Percentiles rank a stretch among this genome's conserved stretches.
phyloP scores from a whole-genome alignment of 2,329 filamentous ascomycete species.

The Fusarium veterinarium region DNA sequence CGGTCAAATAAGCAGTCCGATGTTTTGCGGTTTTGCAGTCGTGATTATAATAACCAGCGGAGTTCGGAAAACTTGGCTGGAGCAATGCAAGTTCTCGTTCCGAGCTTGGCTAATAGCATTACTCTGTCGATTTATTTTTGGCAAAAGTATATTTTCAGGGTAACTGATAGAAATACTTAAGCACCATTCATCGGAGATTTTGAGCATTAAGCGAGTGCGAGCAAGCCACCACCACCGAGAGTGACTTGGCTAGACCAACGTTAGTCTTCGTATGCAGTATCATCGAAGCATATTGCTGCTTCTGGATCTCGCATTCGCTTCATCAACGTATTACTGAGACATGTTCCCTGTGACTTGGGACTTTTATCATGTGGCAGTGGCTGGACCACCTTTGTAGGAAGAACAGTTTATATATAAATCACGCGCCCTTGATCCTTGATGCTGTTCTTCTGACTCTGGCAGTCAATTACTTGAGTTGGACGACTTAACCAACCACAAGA shows the following conservation, averaged over 20 bases:
- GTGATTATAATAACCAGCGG: background rate
- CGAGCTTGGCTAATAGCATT: background rate
- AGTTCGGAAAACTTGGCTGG: background rate
- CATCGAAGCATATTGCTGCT: background rate
- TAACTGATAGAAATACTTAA: background rate
- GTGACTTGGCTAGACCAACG: background rate
- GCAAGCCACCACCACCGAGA: constrained; percentile 9
- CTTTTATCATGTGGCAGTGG: background rate
- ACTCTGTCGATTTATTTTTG: background rate
- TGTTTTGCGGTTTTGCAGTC: background rate
- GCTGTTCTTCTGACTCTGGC: background rate
- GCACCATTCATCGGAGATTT: background rate
- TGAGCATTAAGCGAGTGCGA: constrained; percentile 30
- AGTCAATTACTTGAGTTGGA: background rate
- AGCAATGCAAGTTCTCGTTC: background rate
- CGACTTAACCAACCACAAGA: background rate
- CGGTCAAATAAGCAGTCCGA: background rate
- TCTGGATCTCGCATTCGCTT: constrained; percentile 27
- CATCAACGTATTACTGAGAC: background rate
- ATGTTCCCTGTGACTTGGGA: background rate
- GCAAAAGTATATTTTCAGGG: background rate
- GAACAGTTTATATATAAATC: background rate
- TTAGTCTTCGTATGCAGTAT: background rate
- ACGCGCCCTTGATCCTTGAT: background rate
- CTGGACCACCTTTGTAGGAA: background rate